Evolutionary conservation across 225 moss, liverwort and hornwort species (phyloP).

Genomic region (Neckera pumila): DNA sequence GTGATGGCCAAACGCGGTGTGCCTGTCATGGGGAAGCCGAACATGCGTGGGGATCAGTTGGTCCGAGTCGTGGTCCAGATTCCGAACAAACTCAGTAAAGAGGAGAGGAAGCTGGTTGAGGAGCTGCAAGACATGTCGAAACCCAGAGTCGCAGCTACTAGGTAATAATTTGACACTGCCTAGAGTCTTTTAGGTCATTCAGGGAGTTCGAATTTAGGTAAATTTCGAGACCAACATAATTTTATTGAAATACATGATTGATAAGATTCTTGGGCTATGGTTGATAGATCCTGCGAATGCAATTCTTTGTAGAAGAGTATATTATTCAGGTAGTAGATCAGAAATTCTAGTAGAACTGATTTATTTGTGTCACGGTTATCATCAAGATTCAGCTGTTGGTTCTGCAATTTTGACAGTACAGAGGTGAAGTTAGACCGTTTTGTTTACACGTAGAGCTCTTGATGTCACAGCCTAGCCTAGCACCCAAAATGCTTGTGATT

Average conservation of each 20-base stretch:
- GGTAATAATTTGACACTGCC: background rate
- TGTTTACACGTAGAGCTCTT: background rate
- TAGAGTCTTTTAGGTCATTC: background rate
- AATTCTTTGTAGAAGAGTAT: background rate
- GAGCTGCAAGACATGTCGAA: constrained; percentile 70
- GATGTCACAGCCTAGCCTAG: background rate
- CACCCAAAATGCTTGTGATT: background rate
- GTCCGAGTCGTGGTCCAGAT: constrained; percentile 83
- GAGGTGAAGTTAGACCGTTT: background rate
- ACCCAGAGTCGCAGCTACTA: constrained; percentile 40
- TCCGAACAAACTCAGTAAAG: constrained; percentile 63
- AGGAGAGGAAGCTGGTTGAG: constrained; percentile 82
- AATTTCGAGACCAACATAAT: background rate
- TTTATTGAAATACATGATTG: background rate
- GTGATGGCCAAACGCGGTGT: constrained; percentile 94
- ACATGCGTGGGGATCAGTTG: constrained; percentile 73
- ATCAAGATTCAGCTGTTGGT: background rate
- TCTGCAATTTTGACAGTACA: background rate
- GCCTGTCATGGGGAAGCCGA: constrained; percentile 70
- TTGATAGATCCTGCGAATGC: background rate
- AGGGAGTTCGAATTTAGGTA: background rate
- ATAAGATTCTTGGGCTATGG: background rate
- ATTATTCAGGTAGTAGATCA: background rate
- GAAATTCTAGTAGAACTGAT: background rate
- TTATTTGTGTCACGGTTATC: background rate